A percentile compares a stretch with the other conserved stretches of the same genome.
phyloP scores from a whole-genome alignment of 2,329 filamentous ascomycete species.

The Cladosporium cucumerinum region DNA sequence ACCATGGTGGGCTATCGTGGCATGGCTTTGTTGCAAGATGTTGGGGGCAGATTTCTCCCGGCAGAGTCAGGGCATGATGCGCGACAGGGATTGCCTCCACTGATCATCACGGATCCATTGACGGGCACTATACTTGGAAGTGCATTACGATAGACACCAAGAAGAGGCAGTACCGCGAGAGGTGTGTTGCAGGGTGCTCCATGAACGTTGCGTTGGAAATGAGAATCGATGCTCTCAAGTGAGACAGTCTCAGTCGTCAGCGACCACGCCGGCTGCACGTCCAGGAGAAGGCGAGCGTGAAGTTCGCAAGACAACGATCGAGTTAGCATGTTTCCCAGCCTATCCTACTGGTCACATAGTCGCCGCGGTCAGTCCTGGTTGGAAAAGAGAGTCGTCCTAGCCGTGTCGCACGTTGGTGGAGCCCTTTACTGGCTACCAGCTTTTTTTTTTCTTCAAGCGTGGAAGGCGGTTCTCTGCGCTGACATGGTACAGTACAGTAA shows the following conservation, averaged over 20 bases:
- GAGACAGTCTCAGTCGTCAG: constrained; percentile 14
- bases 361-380: neutral
- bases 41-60: neutral
- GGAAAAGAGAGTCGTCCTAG: neutral
- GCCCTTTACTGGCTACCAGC: neutral
- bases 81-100: constrained; percentile 1
- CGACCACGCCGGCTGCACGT: neutral
- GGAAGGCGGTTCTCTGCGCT: neutral
- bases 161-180: neutral
- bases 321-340: constrained; percentile 4
- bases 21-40: neutral
- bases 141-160: neutral
- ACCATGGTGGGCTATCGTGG: neutral
- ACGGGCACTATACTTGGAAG: neutral
- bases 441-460: neutral
- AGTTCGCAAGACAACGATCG: neutral
- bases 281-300: constrained; percentile 5
- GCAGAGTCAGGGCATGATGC: constrained; percentile 2
- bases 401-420: constrained; percentile 1
- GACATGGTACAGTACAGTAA: neutral
- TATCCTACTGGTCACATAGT: neutral
- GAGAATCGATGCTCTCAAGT: neutral
- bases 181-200: neutral
- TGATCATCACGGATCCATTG: neutral
- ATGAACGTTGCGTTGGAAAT: constrained; percentile 12